Base-by-base conservation (phyloP, 345 rosid species). In the Hevea brasiliensis region DNA sequence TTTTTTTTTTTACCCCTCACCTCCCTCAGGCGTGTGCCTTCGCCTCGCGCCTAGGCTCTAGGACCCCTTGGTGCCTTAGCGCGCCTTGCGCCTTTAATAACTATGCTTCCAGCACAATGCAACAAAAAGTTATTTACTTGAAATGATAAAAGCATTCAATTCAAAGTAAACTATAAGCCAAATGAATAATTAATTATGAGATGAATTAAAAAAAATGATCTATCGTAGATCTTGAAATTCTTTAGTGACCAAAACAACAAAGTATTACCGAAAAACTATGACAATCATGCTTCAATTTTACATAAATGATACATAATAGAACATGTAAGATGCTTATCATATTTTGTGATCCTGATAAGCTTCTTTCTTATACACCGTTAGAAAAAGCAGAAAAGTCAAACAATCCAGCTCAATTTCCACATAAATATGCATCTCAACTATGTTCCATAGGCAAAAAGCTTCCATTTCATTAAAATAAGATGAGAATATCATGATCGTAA, bases 391-490 rank as follows among this genome's bases (percentile, higher is more conserved):
- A 48, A 15, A 18, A 66, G 32, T 14, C 6, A 21, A 35, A 71
- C 26, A 61, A 21, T 17, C 9, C 27, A 29, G 21, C 44, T 44
- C 45, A 62, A 61, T 54, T 27, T 65, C 56, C 45, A 42, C 24
- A 32, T 26, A 50, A 2, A 10, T 7, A 47, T 7, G 26, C 23
- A 37, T 72, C 44, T 60, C 27, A 54, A 20, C 14, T 13, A 21
- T 4, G 54, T 24, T 35, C 59, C 58, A 41, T 51, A 69, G 63
- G 24, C 48, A 50, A 65, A 42, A 71, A 61, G 12, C 70, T 47
- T 15, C 18, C n/a, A n/a, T 71, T 63, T 23, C 12, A 26, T n/a
- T 44, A 24, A 26, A 50, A 37, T 8, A 9, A 45, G 45, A 1
- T 26, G 11, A 56, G 48, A 69, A 61, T 69, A 73, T 10, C 20